Base-by-base conservation (phyloP, 1,284 basidiomycete genomes). In the Stereum hirsutum region DNA sequence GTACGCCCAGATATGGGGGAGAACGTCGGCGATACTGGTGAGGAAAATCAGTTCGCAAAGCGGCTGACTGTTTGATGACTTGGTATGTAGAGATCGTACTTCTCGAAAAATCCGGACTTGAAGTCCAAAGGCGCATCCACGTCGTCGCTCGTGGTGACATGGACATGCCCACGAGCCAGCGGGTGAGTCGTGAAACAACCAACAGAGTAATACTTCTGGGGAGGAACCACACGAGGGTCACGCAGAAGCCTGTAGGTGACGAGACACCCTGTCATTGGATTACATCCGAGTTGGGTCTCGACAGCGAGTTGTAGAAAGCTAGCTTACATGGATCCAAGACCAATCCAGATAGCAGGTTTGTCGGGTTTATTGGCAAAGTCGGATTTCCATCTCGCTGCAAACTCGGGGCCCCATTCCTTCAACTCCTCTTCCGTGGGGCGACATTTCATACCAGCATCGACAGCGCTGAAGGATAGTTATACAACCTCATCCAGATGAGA, bases 1-100 rank as follows among this genome's bases (percentile, higher is more conserved):
- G 55, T 81, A 85, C 0, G 52, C 60, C 68, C 74, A 78, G 39
- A 69, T 60, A 46, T 78, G 54, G 10, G 71, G 59, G 2, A 62
- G 65, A 2, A 84, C 28, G 54, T 84, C 81, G 4, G 69, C 71
- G 7, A 62, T 52, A n/a, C 75, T 78, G 39, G 14, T 6, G 8
- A 5, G 20, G 27, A 6, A 20, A 14, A 6, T 14, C 14, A 4
- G n/a, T 5, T 32, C 15, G 33, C 2, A 34, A 34, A 15, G 33
- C 3, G 15, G n/a, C n/a, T n/a, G n/a, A n/a, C n/a, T n/a, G n/a
- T n/a, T n/a, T n/a, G n/a, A 10, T 17, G 19, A 26, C 14, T 32
- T 17, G 4, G 3, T 32, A 32, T 32, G 31, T 5, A 32, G 5
- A 27, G 25, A 8, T 35, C 48, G 38, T 7, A 56, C 43, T 51